Evolutionary conservation across 352 stramenopile genomes (phyloP), one percentile per base, ranked within the genome.

Genomic region (Phytopythium delawarense): DNA sequence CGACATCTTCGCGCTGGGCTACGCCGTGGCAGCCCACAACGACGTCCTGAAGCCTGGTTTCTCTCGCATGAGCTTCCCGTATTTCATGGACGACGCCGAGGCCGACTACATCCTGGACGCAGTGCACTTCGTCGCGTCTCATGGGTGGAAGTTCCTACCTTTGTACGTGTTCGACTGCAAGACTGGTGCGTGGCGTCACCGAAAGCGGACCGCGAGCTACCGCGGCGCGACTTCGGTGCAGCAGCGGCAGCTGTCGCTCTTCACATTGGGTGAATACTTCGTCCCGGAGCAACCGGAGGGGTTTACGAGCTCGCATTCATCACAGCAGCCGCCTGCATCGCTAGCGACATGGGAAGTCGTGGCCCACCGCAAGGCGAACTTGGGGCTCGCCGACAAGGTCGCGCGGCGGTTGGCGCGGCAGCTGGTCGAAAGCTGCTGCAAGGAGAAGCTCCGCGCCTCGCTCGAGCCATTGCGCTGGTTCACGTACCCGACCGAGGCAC

Each of bases 31-130:
- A 6, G 76, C 94, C 53, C 87, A 94, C 42, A 83, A 91, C 20
- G 96, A 99, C 69, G 78, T 98, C 37, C 71, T 99, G 3, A 81
- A 97, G 25, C 97, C 97, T 0, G 97, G 97, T 6, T 98, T 97
- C 48, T 96, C 91, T 18, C 81, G 97, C 40, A 70, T 99, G 18
- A 98, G 92, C 69, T 88, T 99, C 39, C 85, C 90, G 28, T 97
- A 95, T 67, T 95, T 88, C 35, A 74, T 96, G 32, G 70, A 75
- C 23, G 67, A 86, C 7, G 77, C 79, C 15, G 85, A 98, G 65
- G 82, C 94, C n/a, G 74, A 98, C 15, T 99, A 98, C 80, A 91
- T 99, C 13, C 46, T 98, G 11, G 37, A 89, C 7, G 96, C 96
- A 2, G 76, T 99, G 21, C 73, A 90, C 42, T 99, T 98, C 69